Percentiles rank a stretch among this genome's conserved stretches.
These are phyloP conservation scores for Starmerella vaccinii DNA, from an alignment of 805 yeast species.

Conservation along the genomic window DNA sequence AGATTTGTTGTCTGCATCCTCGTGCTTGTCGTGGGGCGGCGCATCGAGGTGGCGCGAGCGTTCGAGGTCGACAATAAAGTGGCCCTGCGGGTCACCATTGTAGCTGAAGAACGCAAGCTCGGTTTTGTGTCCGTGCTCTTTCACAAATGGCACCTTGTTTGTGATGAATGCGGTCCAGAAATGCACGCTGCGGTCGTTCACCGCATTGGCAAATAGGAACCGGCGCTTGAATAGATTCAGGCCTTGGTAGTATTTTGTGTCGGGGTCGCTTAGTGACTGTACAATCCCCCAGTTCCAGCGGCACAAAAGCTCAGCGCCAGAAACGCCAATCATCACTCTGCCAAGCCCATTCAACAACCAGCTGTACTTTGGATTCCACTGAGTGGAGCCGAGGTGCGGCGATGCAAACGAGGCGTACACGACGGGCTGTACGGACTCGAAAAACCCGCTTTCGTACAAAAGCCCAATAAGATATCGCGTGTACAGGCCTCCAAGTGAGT, in stretches of 20 bases:
- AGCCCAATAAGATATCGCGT: conserved; percentile 69
- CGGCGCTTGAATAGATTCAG: conserved; percentile 47
- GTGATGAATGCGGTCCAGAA: conserved; percentile 76
- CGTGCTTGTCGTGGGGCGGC: neutral
- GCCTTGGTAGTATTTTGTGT: conserved; percentile 41
- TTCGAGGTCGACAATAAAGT: conserved; percentile 8
- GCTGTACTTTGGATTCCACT: conserved; percentile 7
- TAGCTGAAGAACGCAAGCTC: conserved; percentile 10
- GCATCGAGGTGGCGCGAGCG: neutral
- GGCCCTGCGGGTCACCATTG: conserved; percentile 4
- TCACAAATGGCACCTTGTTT: conserved; percentile 54
- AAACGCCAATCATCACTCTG: conserved; percentile 45
- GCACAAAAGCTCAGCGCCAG: conserved; percentile 63
- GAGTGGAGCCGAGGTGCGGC: conserved; percentile 45
- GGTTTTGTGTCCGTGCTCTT: neutral
- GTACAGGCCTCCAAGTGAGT: conserved; percentile 77
- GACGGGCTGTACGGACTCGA: conserved; percentile 49
- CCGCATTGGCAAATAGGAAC: conserved; percentile 57
- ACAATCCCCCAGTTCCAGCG: conserved; percentile 37
- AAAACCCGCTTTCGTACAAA: conserved; percentile 42
- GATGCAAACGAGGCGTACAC: conserved; percentile 61
- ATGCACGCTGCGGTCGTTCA: conserved; percentile 77
- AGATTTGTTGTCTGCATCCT: neutral
- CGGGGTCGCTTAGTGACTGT: conserved; percentile 43
- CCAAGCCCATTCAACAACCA: conserved; percentile 48